These are phyloP conservation scores for Pseudognaphalium luteoalbum DNA, from an alignment of 129 eudicot genomes.

Conservation along the genomic window DNA sequence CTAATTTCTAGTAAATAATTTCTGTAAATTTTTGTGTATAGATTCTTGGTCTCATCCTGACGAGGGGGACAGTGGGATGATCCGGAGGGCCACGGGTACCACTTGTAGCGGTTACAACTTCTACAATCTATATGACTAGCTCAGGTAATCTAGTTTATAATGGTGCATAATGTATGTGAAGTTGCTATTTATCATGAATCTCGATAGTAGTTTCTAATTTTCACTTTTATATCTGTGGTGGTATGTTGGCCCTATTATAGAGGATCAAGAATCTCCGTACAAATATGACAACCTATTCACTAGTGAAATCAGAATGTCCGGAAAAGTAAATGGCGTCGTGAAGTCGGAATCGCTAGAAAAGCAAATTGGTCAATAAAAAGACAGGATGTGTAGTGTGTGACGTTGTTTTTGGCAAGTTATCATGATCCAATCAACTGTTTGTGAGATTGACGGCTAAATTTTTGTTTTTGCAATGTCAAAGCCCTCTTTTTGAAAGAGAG, in stretches of 20 bases:
- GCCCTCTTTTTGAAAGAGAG: no score
- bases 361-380: no score
- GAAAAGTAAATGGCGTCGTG: no score
- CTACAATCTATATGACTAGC: background rate
- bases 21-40: background rate
- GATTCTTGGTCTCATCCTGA: constrained; percentile 1
- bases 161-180: background rate
- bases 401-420: no score
- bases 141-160: background rate
- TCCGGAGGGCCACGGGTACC: background rate
- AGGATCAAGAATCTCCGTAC: no score
- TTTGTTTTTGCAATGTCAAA: no score
- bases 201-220: background rate
- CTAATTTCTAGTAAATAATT: background rate
- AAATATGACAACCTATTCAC: no score
- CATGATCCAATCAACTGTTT: no score
- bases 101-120: background rate
- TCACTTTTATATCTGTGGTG: background rate
- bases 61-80: background rate
- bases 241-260: constrained; percentile 1
- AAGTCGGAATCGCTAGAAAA: no score
- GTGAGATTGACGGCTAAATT: no score
- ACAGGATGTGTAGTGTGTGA: no score
- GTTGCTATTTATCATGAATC: background rate
- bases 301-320: no score